These are phyloP conservation scores for Plenodomus tracheiphilus DNA, from an alignment of 2,329 filamentous ascomycete genomes.

Conservation along the genomic window DNA sequence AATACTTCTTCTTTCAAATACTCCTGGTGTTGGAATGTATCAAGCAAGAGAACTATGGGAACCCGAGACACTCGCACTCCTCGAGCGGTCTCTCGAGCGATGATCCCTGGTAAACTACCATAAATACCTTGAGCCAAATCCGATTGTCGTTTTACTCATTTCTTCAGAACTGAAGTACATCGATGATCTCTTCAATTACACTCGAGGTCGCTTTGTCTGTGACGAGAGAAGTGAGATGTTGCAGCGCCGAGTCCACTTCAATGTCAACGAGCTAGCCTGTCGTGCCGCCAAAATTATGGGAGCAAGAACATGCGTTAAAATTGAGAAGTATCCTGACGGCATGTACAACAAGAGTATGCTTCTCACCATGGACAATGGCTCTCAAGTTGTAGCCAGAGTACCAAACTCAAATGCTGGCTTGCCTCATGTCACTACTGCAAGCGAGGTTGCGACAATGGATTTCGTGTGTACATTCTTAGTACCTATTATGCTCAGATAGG, in stretches of 20 bases:
- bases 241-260: slow-evolving; percentile 29
- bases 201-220: slow-evolving; percentile 30
- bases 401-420: slow-evolving; percentile 43
- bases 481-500: neutral
- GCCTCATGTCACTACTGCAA: slow-evolving; percentile 42
- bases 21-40: no score
- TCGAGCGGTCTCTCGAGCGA: no score
- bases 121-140: no score
- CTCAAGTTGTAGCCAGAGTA: slow-evolving; percentile 42
- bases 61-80: no score
- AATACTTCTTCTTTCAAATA: no score
- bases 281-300: slow-evolving; percentile 29
- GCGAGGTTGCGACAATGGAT: slow-evolving; percentile 45
- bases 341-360: slow-evolving; percentile 42
- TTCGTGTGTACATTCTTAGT: slow-evolving; percentile 23
- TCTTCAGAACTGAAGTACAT: slow-evolving; percentile 16
- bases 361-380: slow-evolving; percentile 42
- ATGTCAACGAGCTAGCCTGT: slow-evolving; percentile 31
- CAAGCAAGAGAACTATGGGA: no score
- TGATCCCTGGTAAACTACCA: no score
- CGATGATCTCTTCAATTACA: slow-evolving; percentile 33
- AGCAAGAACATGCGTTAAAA: slow-evolving; percentile 25
- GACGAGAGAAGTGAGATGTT: slow-evolving; percentile 27
- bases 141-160: slow-evolving; percentile 14
- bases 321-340: slow-evolving; percentile 39